A percentile compares a stretch with the other conserved stretches of the same genome.
phyloP scores from a whole-genome alignment of 2,329 filamentous ascomycete genomes.

The Trematosphaeria pertusa region DNA sequence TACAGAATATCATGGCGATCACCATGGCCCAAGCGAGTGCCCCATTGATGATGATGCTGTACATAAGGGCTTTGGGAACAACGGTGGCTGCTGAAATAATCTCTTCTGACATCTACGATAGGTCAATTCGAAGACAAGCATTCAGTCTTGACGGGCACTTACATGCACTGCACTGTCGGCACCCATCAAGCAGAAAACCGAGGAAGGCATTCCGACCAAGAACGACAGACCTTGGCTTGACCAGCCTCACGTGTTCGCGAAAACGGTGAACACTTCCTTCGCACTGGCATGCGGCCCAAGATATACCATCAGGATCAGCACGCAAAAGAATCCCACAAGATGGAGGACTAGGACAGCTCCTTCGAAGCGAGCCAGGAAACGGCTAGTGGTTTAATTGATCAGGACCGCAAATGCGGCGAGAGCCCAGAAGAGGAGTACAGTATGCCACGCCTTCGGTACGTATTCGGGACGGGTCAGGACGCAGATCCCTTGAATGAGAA shows the following conservation, averaged over 20 bases:
- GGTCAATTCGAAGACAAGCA: not conserved
- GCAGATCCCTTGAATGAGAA: constrained; percentile 26
- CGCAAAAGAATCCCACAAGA: constrained; percentile 56
- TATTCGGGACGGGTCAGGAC: constrained; percentile 45
- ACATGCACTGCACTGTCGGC: constrained; percentile 39
- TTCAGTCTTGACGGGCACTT: not conserved
- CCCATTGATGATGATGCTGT: constrained; percentile 43
- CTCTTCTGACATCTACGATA: constrained; percentile 23
- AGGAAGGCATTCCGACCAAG: constrained; percentile 43
- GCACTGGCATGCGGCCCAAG: constrained; percentile 46
- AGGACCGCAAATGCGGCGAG: constrained; percentile 42
- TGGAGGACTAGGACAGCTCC: constrained; percentile 54
- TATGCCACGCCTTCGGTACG: constrained; percentile 52
- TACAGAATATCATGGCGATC: constrained; percentile 42
- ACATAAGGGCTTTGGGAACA: constrained; percentile 42
- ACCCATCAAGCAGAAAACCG: constrained; percentile 37
- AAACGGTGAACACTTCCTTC: constrained; percentile 51
- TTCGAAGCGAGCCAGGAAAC: constrained; percentile 52
- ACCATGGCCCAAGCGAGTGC: constrained; percentile 41
- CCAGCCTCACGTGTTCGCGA: constrained; percentile 55
- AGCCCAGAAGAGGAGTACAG: constrained; percentile 54
- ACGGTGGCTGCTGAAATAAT: constrained; percentile 22
- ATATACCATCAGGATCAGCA: constrained; percentile 53
- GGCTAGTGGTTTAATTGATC: constrained; percentile 52
- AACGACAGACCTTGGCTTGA: constrained; percentile 48